phyloP scores from a whole-genome alignment of 768 basidiomycete genomes.

The Hirschioporus abietinus region DNA sequence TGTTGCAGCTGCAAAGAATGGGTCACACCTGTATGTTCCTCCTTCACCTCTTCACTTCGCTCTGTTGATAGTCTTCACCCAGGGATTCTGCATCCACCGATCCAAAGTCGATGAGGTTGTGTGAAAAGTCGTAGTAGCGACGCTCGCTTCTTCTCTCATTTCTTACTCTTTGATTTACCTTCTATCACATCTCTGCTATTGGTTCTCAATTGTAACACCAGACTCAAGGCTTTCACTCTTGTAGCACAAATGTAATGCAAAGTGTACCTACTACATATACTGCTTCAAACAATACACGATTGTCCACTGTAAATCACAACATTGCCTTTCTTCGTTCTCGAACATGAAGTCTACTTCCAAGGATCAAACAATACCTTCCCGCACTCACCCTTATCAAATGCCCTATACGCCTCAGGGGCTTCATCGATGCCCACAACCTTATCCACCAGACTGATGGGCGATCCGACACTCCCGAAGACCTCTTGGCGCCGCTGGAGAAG shows the following conservation, averaged over 20 bases:
- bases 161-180: too few relatives aligned
- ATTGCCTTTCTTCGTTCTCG: too few relatives aligned
- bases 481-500: constrained; percentile 65
- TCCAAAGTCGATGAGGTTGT: constrained; percentile 52
- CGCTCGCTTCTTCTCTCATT: not conserved
- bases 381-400: constrained; percentile 66
- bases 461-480: constrained; percentile 67
- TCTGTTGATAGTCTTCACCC: not conserved
- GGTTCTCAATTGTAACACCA: too few relatives aligned
- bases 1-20: constrained; percentile 88
- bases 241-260: too few relatives aligned
- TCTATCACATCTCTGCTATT: too few relatives aligned
- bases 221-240: too few relatives aligned
- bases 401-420: constrained; percentile 52
- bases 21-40: constrained; percentile 75
- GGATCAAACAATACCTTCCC: constrained; percentile 79
- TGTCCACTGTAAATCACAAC: too few relatives aligned
- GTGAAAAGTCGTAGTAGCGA: constrained; percentile 8
- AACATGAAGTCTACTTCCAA: constrained; percentile 55
- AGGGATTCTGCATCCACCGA: constrained; percentile 52
- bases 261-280: too few relatives aligned
- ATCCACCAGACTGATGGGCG: constrained; percentile 58
- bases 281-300: too few relatives aligned
- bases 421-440: constrained; percentile 53
- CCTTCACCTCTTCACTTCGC: not conserved